Base-by-base conservation (phyloP, 495 filamentous ascomycete species). In the Usnea hakonensis region DNA sequence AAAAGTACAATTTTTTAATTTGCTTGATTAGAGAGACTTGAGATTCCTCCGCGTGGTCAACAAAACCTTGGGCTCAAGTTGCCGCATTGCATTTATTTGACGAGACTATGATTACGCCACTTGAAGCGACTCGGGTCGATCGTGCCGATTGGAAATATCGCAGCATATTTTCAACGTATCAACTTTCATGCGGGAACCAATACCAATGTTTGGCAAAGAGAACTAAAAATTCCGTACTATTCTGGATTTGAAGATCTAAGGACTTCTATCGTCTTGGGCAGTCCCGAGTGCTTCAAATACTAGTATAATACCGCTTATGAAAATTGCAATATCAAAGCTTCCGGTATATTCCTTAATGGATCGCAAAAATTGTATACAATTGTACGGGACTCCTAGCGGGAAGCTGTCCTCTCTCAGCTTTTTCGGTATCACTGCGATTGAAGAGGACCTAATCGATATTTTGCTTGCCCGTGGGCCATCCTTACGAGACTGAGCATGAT, bases 11-110 rank as follows among this genome's bases (percentile, higher is more conserved):
- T 16, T 48, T 23, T 59, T 41, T n/a, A 30, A 32, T 26, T 37
- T 59, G 30, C 41, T 37, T 3, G 5, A 8, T n/a, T 28, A 16
- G 16, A 19, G 21, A 8, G 40, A 59, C 26, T 28, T 59, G 32
- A 50, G 28, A 13, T 13, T n/a, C n/a, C 14, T 46, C 48, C 56
- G 56, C 35, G 23, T n/a, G 21, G 38, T 58, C 56, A 58, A 44
- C 11, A 58, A 46, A 46, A 30, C 14, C 17, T n/a, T 58, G 38
- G 36, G 28, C 40, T 11, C 21, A 58, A 16, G 14, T 30, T 30
- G 17, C 56, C 30, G 16, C 5, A 14, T 13, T 30, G 17, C n/a
- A 26, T 35, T 43, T 50, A 16, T 50, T 59, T 35, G 32, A 46
- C 6, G 32, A 50, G 19, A 21, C 50, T 21, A 37, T 21, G 26